phyloP scores from a whole-genome alignment of 2,329 filamentous ascomycete species.

The Sclerotinia spermophila region DNA sequence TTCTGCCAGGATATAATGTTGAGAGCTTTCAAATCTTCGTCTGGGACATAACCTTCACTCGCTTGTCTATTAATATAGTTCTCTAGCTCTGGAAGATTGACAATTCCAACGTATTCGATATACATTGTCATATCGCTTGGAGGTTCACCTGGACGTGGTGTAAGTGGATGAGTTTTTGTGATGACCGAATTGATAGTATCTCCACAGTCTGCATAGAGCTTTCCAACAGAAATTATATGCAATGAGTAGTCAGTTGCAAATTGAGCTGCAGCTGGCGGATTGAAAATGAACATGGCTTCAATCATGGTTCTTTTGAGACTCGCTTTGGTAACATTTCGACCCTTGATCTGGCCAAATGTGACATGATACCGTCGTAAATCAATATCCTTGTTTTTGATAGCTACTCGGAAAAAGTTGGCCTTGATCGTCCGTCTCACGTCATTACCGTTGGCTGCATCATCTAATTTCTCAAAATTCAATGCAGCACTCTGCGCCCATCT shows the following conservation, averaged over 20 bases:
- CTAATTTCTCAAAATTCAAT: too few species aligned
- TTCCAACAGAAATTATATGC: conserved; percentile 15
- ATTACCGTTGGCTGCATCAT: neutral
- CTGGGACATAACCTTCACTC: neutral
- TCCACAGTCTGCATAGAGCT: neutral
- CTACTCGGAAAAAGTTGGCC: conserved; percentile 35
- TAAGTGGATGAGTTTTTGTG: neutral
- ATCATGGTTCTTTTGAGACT: neutral
- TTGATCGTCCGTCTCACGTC: neutral
- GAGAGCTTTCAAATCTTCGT: conserved; percentile 13
- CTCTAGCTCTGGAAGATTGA: neutral
- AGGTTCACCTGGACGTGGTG: neutral
- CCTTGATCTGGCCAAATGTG: neutral
- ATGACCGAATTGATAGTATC: neutral
- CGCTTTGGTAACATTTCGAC: neutral
- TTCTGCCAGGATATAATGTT: conserved; percentile 23
- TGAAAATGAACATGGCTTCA: neutral
- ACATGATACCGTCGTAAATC: conserved; percentile 5
- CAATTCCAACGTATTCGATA: neutral
- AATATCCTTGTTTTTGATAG: neutral
- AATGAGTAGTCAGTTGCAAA: conserved; percentile 12
- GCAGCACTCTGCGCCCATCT: neutral
- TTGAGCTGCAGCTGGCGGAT: neutral
- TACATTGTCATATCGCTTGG: neutral
- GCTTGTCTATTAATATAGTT: neutral